Evolutionary conservation across 2,329 filamentous ascomycete species (phyloP), one percentile per base, ranked within the genome.

Genomic region (Phialophora chinensis): DNA sequence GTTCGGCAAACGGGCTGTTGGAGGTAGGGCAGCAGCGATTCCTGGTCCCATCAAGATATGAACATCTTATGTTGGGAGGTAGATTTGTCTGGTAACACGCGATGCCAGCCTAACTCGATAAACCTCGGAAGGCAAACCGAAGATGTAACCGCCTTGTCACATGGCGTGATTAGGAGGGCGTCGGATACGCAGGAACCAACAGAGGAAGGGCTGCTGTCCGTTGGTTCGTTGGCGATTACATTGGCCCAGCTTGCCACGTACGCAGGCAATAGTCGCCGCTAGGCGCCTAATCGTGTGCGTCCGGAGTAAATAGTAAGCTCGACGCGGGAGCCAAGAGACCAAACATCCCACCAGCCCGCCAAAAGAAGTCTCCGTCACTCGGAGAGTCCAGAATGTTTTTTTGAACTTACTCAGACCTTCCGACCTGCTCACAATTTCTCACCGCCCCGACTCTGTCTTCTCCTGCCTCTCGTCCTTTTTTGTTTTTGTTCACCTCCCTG

Each of bases 1-100:
- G 78, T 99, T 99, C 84, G 94, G 94, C 11, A 88, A 89, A 80
- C 90, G 96, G 57, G 90, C 89, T 79, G 86, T 97, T 68, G 87
- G 86, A 57, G 86, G 85, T 33, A 87, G 89, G 76, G 93, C 91
- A 80, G 91, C 91, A 4, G 86, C 94, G 31, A 84, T 91, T 73
- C 89, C 89, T 27, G 64, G 64, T 17, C 60, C 60, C 2, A 56
- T 62, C 38, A 62, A 50, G 35, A 49, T 62, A 35, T 62, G 31
- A 54, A 42, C n/a, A 25, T n/a, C 7, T 52, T 23, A 8, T 8
- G 27, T 17, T n/a, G 0, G 2, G 8, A 33, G n/a, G 7, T 10
- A 33, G 17, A 47, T 53, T 53, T 25, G 12, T 61, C 31, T 33
- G 11, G 10, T 10, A 11, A 11, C 31, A 42, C 33, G 6, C 27